phyloP scores from a whole-genome alignment of 306 rosid species.

The Sicyos edulis region DNA sequence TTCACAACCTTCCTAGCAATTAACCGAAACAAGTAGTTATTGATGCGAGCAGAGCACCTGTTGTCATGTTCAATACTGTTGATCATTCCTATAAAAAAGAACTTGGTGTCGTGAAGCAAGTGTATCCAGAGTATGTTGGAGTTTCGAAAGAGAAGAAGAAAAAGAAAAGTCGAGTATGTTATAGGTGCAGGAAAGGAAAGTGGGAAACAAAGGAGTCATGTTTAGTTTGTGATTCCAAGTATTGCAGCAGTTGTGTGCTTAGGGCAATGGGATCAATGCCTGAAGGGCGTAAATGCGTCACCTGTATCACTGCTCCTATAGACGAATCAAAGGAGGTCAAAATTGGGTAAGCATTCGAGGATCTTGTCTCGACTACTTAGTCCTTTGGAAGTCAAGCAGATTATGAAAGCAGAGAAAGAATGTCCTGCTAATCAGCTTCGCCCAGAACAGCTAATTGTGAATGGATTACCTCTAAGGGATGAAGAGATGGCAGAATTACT shows the following conservation, averaged over 20 bases:
- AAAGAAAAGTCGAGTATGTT: constrained; percentile 73
- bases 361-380: constrained; percentile 73
- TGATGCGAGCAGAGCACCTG: constrained; percentile 62
- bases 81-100: constrained; percentile 61
- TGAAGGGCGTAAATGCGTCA: constrained; percentile 89
- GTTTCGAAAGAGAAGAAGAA: constrained; percentile 74
- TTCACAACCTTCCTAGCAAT: constrained; percentile 53
- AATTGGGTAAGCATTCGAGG: constrained; percentile 84
- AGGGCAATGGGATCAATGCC: constrained; percentile 99
- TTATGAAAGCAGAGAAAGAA: constrained; percentile 96
- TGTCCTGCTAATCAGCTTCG: constrained; percentile 96
- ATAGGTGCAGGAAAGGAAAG: constrained; percentile 85
- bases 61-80: constrained; percentile 76
- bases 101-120: constrained; percentile 54
- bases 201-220: constrained; percentile 98
- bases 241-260: constrained; percentile 86
- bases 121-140: constrained; percentile 59
- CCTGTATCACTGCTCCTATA: constrained; percentile 81
- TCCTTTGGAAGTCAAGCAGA: constrained; percentile 95
- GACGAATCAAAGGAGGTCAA: constrained; percentile 75
- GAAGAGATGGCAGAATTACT: constrained; percentile 90
- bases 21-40: constrained; percentile 38
- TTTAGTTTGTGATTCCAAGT: constrained; percentile 79
- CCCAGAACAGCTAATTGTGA: constrained; percentile 88
- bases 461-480: constrained; percentile 63